Conservation (phyloP, 2,329 filamentous ascomycete species). For the Penicillium sp. region DNA sequence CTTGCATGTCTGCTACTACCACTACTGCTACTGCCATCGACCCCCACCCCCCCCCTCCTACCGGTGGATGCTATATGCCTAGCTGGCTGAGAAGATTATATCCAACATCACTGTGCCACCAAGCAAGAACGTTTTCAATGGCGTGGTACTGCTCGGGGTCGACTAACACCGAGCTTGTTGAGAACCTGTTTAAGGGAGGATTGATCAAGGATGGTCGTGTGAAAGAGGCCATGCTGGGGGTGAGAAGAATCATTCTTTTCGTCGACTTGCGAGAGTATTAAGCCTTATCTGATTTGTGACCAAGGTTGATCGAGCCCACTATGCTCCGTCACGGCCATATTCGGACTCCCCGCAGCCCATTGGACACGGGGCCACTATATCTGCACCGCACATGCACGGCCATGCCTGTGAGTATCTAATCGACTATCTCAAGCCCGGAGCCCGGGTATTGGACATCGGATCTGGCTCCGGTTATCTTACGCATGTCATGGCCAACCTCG, state of each 20-base stretch:
- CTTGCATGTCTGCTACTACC: background rate
- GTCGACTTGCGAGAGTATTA: background rate
- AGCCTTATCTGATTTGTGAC: slow-evolving; percentile 14
- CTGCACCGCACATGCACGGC: slow-evolving; percentile 75
- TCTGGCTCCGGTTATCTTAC: slow-evolving; percentile 83
- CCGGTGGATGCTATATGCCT: slow-evolving; percentile 15
- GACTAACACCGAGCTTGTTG: slow-evolving; percentile 74
- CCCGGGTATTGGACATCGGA: slow-evolving; percentile 72
- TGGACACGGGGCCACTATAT: slow-evolving; percentile 70
- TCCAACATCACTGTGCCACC: slow-evolving; percentile 4
- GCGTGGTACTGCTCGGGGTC: slow-evolving; percentile 84
- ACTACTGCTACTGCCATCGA: background rate
- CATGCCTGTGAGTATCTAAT: slow-evolving; percentile 67
- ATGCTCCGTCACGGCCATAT: slow-evolving; percentile 73
- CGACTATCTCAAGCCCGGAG: slow-evolving; percentile 57
- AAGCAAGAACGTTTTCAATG: slow-evolving; percentile 59
- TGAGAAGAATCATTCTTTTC: too few species aligned
- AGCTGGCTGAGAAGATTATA: background rate
- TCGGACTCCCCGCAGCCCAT: slow-evolving; percentile 72
- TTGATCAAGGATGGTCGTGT: slow-evolving; percentile 75
- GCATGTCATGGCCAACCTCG: slow-evolving; percentile 81
- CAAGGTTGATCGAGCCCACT: slow-evolving; percentile 87
- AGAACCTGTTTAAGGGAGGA: slow-evolving; percentile 72
- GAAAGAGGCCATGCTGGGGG: slow-evolving; percentile 77
- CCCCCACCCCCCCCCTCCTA: background rate